These are phyloP conservation scores for Psidium guajava DNA, from an alignment of 345 rosid species.

Conservation along the genomic window DNA sequence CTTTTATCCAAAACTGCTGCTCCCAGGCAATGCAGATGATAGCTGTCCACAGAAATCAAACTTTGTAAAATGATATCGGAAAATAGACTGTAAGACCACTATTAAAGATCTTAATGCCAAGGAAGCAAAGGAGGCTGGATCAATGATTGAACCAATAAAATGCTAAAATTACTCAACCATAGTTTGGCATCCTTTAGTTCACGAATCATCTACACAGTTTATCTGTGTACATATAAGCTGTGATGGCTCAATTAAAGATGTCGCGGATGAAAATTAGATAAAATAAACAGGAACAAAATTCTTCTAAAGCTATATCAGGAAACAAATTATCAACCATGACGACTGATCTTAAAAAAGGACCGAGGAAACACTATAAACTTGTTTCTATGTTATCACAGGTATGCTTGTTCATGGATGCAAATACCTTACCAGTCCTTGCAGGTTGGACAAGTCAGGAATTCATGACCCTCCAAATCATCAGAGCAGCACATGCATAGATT, in stretches of 20 bases:
- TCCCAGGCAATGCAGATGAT: conserved; percentile 43
- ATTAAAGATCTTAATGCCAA: background rate
- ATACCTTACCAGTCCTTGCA: conserved; percentile 56
- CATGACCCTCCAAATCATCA: conserved; percentile 16
- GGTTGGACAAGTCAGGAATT: conserved; percentile 23
- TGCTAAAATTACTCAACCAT: background rate
- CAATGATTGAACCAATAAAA: background rate
- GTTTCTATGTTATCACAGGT: background rate
- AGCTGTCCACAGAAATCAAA: conserved; percentile 31
- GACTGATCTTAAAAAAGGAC: background rate
- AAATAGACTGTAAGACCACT: background rate
- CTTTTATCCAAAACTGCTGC: conserved; percentile 5
- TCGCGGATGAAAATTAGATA: background rate
- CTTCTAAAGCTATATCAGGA: background rate
- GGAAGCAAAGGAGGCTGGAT: background rate
- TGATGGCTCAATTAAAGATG: background rate
- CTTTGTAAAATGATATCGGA: background rate
- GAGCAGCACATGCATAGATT: conserved; percentile 27
- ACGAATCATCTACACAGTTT: background rate
- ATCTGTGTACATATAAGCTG: background rate
- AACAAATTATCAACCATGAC: background rate
- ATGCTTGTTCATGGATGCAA: background rate
- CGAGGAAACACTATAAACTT: background rate
- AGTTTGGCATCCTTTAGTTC: background rate
- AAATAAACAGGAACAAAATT: background rate